Percentiles rank a stretch among this genome's conserved stretches.
These are phyloP conservation scores for Tremella mesenterica DNA, from an alignment of 768 basidiomycete species.

Conservation along the genomic window DNA sequence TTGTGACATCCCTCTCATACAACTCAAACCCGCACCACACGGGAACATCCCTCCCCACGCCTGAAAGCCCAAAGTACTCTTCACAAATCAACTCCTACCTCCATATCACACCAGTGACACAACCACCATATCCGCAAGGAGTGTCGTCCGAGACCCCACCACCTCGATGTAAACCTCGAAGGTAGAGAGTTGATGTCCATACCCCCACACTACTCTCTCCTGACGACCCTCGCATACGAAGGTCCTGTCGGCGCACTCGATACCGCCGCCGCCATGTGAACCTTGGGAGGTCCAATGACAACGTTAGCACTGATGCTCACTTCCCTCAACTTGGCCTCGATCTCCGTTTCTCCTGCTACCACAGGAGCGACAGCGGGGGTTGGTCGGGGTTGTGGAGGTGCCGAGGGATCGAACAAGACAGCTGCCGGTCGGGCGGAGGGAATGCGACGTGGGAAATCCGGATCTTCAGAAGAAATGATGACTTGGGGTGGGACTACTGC, in stretches of 20 bases:
- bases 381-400: conserved; percentile 9
- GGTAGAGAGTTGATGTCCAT: no score
- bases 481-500: neutral
- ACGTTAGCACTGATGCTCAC: conserved; percentile 29
- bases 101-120: no score
- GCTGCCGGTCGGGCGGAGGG: conserved; percentile 2
- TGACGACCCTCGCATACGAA: conserved; percentile 33
- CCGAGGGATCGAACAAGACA: conserved; percentile 26
- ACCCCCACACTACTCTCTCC: conserved; percentile 34
- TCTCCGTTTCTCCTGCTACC: conserved; percentile 23
- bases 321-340: conserved; percentile 35
- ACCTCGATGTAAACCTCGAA: no score
- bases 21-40: no score
- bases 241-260: conserved; percentile 1
- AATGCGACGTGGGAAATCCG: conserved; percentile 22
- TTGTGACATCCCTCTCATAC: no score
- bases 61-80: no score
- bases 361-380: conserved; percentile 3
- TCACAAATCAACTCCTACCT: no score
- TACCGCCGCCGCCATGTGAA: no score
- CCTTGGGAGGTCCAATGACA: conserved; percentile 27
- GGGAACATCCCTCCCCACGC: no score
- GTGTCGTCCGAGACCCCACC: no score
- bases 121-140: no score
- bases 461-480: conserved; percentile 7